Percentiles rank a stretch among this genome's conserved stretches.
phyloP scores from a whole-genome alignment of 202 grass and related monocot genomes.

The Schoenoplectus tabernaemontani region DNA sequence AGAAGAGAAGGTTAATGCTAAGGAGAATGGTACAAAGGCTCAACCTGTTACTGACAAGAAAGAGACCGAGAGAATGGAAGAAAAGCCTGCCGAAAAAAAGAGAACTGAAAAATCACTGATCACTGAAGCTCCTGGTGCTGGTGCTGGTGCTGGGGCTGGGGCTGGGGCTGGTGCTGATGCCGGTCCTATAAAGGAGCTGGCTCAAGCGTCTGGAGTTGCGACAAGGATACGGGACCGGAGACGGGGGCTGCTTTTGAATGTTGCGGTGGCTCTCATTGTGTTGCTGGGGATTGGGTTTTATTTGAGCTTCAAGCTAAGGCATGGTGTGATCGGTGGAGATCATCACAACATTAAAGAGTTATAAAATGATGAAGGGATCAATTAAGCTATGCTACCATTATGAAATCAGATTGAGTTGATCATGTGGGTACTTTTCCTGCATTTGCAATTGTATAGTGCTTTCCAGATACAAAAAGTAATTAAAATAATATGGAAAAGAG shows the following conservation, averaged over 20 bases:
- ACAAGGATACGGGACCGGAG: background rate
- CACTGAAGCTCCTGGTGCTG: background rate
- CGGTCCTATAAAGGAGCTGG: background rate
- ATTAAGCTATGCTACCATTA: background rate
- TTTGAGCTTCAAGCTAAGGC: slow-evolving; percentile 36
- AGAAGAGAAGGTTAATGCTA: slow-evolving; percentile 16
- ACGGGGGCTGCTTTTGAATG: slow-evolving; percentile 40
- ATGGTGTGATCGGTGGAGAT: slow-evolving; percentile 12
- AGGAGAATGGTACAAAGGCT: background rate
- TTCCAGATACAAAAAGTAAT: no score
- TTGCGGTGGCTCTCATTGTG: slow-evolving; percentile 35
- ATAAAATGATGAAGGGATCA: background rate
- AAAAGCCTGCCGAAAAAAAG: slow-evolving; percentile 49
- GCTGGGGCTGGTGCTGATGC: no score
- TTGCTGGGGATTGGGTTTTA: slow-evolving; percentile 42
- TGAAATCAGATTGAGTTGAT: background rate
- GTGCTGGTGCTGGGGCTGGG: no score
- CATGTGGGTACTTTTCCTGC: background rate
- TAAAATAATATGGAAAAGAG: no score
- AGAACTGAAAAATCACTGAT: slow-evolving; percentile 33
- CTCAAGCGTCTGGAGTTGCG: background rate
- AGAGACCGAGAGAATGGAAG: slow-evolving; percentile 35
- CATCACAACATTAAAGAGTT: background rate
- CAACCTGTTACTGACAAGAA: slow-evolving; percentile 10
- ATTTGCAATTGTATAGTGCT: no score